phyloP scores from a whole-genome alignment of 345 rosid genomes.

The Acer campestre region DNA sequence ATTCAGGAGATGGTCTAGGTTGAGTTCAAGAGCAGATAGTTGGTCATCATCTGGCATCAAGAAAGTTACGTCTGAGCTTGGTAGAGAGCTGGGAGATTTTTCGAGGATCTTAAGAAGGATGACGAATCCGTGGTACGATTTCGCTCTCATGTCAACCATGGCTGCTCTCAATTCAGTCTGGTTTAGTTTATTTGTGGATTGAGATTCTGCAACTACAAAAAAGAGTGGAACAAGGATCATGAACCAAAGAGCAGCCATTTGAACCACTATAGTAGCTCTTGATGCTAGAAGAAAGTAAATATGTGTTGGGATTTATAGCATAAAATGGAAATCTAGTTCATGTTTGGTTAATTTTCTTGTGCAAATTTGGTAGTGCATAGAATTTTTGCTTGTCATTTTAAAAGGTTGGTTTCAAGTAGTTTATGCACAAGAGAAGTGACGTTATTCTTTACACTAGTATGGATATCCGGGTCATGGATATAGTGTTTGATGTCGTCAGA shows the following conservation, averaged over 20 bases:
- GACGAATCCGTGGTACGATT: constrained; percentile 45
- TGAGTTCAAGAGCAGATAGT: constrained; percentile 26
- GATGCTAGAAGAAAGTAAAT: background rate
- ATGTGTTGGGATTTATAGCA: background rate
- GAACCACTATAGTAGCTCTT: too few relatives aligned
- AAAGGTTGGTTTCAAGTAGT: background rate
- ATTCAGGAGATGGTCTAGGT: constrained; percentile 21
- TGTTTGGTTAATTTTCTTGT: background rate
- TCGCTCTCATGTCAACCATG: constrained; percentile 37
- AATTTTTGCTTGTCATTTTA: background rate
- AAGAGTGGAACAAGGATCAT: constrained; percentile 31
- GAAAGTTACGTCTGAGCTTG: constrained; percentile 30
- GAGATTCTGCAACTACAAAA: constrained; percentile 19
- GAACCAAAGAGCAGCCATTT: constrained; percentile 30
- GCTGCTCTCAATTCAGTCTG: constrained; percentile 36
- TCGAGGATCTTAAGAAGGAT: constrained; percentile 42
- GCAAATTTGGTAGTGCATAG: background rate
- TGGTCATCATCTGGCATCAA: constrained; percentile 36
- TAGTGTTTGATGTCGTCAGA: too few relatives aligned
- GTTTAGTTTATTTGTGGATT: constrained; percentile 21
- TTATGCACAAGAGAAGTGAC: constrained; percentile 10
- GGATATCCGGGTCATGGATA: too few relatives aligned
- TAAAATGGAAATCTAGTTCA: background rate
- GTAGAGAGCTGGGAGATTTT: constrained; percentile 7
- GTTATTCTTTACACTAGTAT: too few relatives aligned